phyloP scores from a whole-genome alignment of 805 yeast genomes.

The Ogataea ganodermae region DNA sequence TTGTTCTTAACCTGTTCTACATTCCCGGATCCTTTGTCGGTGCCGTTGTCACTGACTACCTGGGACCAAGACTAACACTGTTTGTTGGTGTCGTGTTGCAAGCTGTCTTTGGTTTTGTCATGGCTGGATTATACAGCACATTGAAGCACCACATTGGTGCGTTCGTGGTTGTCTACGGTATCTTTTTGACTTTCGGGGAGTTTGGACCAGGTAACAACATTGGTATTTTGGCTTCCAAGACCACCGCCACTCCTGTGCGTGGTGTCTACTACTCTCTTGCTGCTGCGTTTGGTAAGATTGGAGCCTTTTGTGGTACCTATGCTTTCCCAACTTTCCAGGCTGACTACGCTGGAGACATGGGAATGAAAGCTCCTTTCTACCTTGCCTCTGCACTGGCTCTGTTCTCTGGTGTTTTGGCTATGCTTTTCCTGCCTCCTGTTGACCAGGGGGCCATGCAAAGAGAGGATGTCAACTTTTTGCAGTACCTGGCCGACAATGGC shows the following conservation, averaged over 20 bases:
- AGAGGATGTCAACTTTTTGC: slow-evolving; percentile 74
- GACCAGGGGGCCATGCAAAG: slow-evolving; percentile 79
- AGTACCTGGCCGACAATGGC: slow-evolving; percentile 66
- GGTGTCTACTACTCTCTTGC: slow-evolving; percentile 91
- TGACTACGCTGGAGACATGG: slow-evolving; percentile 59
- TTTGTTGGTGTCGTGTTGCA: slow-evolving; percentile 69
- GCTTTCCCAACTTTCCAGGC: slow-evolving; percentile 80
- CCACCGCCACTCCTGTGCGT: slow-evolving; percentile 83
- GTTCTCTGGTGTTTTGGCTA: slow-evolving; percentile 66
- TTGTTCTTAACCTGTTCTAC: slow-evolving; percentile 83
- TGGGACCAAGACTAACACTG: slow-evolving; percentile 88
- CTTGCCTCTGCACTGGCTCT: slow-evolving; percentile 77
- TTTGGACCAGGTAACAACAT: slow-evolving; percentile 94
- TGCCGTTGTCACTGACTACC: slow-evolving; percentile 78
- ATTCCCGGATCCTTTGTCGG: slow-evolving; percentile 90
- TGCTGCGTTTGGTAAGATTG: slow-evolving; percentile 89
- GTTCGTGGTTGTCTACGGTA: slow-evolving; percentile 85
- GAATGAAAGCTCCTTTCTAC: slow-evolving; percentile 78
- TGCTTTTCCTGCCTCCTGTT: slow-evolving; percentile 75
- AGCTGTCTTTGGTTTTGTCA: slow-evolving; percentile 76
- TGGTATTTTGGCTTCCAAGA: slow-evolving; percentile 84
- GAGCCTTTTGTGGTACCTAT: slow-evolving; percentile 90
- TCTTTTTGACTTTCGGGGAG: slow-evolving; percentile 85
- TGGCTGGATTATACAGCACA: slow-evolving; percentile 69
- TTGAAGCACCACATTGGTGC: slow-evolving; percentile 68